These are phyloP conservation scores for Paradendryphiella salina DNA, from an alignment of 2,329 filamentous ascomycete species.

Conservation along the genomic window DNA sequence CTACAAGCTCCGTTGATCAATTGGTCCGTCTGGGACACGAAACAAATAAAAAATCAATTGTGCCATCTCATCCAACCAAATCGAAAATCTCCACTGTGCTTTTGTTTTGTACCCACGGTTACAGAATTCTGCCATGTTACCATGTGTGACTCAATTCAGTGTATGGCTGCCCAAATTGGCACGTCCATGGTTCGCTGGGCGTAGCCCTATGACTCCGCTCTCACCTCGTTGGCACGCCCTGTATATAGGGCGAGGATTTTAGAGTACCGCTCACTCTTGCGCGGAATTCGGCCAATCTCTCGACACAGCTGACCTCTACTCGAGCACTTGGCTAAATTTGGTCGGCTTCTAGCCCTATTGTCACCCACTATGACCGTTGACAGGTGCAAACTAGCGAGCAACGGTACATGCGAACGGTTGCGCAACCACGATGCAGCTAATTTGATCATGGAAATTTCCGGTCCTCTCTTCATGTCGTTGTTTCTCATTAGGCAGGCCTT, in stretches of 20 bases:
- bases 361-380: constrained; percentile 30
- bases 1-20: constrained; percentile 4
- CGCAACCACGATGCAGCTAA: constrained; percentile 23
- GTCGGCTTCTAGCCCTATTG: constrained; percentile 32
- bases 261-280: constrained; percentile 9
- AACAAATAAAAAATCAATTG: not conserved
- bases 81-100: not conserved
- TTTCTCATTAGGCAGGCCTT: not conserved
- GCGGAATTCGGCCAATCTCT: constrained; percentile 12
- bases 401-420: constrained; percentile 8
- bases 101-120: not conserved
- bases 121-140: constrained; percentile 8
- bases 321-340: not conserved
- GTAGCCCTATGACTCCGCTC: constrained; percentile 27
- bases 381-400: constrained; percentile 24
- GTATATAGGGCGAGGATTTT: constrained; percentile 17
- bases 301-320: constrained; percentile 8
- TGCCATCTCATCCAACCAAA: not conserved
- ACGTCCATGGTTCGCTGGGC: constrained; percentile 7
- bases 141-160: constrained; percentile 20
- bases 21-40: not conserved
- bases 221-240: constrained; percentile 25
- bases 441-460: not conserved
- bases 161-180: constrained; percentile 3
- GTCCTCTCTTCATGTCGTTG: not conserved